Conservation (phyloP, 1,284 basidiomycete genomes). For the Porodaedalea pini region DNA sequence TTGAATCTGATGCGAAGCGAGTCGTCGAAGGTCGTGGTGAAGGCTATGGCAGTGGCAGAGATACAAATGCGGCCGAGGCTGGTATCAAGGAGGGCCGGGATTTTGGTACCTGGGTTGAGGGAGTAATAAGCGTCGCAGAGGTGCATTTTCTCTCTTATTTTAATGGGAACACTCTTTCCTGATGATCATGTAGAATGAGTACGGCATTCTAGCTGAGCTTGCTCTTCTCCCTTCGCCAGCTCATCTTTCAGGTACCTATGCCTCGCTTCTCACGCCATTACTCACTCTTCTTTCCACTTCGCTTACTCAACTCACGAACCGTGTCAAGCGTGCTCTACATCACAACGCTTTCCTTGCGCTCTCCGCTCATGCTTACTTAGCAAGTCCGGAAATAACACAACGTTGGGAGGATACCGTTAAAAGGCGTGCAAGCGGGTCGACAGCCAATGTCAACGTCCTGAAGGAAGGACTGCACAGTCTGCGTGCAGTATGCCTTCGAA, state of each 20-base stretch:
- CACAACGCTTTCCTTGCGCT: conserved; percentile 81
- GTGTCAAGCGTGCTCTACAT: conserved; percentile 79
- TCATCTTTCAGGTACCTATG: conserved; percentile 52
- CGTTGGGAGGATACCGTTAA: conserved; percentile 66
- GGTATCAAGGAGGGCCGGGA: conserved; percentile 61
- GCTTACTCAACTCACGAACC: conserved; percentile 56
- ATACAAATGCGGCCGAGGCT: conserved; percentile 34
- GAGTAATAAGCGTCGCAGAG: conserved; percentile 58
- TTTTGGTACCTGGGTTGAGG: conserved; percentile 63
- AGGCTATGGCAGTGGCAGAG: conserved; percentile 30
- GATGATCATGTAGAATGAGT: conserved; percentile 47
- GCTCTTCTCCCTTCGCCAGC: conserved; percentile 50
- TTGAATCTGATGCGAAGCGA: conserved; percentile 66
- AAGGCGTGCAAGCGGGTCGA: conserved; percentile 39
- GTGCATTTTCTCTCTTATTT: conserved; percentile 33
- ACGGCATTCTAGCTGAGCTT: conserved; percentile 56
- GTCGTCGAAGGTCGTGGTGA: conserved; percentile 63
- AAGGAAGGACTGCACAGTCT: conserved; percentile 64
- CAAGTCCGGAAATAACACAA: conserved; percentile 36
- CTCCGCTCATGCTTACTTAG: conserved; percentile 44
- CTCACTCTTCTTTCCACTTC: conserved; percentile 59
- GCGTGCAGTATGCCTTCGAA: conserved; percentile 64
- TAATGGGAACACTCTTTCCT: neutral
- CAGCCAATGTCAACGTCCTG: conserved; percentile 59
- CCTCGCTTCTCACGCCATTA: conserved; percentile 59